Conservation (phyloP, 345 rosid species). For the Nephelium lappaceum region DNA sequence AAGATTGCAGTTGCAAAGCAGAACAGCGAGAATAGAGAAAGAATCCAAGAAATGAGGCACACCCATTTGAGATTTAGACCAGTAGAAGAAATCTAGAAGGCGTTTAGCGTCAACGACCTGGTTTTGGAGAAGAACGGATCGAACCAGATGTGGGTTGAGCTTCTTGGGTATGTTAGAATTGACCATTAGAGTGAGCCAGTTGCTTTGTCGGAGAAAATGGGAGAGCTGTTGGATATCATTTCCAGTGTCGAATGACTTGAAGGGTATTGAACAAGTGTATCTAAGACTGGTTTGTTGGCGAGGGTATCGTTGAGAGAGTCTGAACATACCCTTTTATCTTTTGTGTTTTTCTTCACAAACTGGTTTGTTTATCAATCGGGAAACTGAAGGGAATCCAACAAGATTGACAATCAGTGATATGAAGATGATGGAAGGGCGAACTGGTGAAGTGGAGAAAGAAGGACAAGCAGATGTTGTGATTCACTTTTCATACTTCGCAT, state of each 20-base stretch:
- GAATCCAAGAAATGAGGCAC: slow-evolving; percentile 22
- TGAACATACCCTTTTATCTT: background rate
- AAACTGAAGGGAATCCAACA: background rate
- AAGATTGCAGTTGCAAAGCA: slow-evolving; percentile 28
- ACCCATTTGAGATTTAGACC: slow-evolving; percentile 27
- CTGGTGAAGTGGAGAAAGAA: too few relatives aligned
- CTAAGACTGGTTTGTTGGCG: background rate
- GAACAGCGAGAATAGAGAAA: slow-evolving; percentile 28
- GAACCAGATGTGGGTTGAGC: slow-evolving; percentile 37
- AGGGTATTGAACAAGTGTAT: background rate
- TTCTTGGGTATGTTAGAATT: slow-evolving; percentile 19
- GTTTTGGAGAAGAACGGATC: slow-evolving; percentile 26
- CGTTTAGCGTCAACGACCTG: slow-evolving; percentile 29
- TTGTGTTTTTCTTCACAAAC: too few relatives aligned
- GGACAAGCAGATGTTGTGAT: too few relatives aligned
- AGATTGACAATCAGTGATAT: too few relatives aligned
- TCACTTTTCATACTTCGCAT: too few relatives aligned
- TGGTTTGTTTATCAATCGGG: too few relatives aligned
- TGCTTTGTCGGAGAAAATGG: slow-evolving; percentile 15
- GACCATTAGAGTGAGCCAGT: slow-evolving; percentile 31
- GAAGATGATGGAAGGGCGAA: too few relatives aligned
- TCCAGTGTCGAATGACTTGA: background rate
- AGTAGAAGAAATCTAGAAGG: slow-evolving; percentile 33
- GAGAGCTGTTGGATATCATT: slow-evolving; percentile 12
- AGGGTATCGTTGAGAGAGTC: slow-evolving; percentile 3